phyloP scores from a whole-genome alignment of 495 filamentous ascomycete species.

The Talaromyces adpressus region DNA sequence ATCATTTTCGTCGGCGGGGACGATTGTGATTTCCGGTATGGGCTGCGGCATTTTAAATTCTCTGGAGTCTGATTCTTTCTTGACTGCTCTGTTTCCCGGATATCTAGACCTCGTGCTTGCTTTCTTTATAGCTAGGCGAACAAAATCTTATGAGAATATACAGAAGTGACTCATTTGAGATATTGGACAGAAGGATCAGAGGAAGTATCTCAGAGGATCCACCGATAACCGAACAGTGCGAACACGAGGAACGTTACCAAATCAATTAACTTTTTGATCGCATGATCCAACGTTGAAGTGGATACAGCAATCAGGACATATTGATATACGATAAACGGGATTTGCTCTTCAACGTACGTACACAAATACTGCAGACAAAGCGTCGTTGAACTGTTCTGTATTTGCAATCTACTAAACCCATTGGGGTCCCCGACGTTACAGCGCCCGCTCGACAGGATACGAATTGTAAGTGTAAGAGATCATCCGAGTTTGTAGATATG shows the following conservation, averaged over 20 bases:
- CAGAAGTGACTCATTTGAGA: not conserved
- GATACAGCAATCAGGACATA: not conserved
- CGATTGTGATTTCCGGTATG: conserved; percentile 1
- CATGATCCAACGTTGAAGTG: not conserved
- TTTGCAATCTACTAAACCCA: not conserved
- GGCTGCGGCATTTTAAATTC: not conserved
- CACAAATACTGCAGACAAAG: too few relatives aligned
- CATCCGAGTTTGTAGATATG: too few relatives aligned
- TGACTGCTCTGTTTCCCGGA: too few relatives aligned
- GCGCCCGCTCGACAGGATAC: too few relatives aligned
- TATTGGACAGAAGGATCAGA: not conserved
- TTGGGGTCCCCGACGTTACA: not conserved
- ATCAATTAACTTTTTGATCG: not conserved
- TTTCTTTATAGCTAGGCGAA: too few relatives aligned
- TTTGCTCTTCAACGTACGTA: too few relatives aligned
- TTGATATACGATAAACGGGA: not conserved
- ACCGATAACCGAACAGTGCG: not conserved
- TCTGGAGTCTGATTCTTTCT: not conserved
- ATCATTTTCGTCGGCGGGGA: conserved; percentile 5
- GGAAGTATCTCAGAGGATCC: not conserved
- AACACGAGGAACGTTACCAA: not conserved
- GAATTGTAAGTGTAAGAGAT: too few relatives aligned
- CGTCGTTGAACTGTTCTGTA: not conserved
- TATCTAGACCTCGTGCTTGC: too few relatives aligned
- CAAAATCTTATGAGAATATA: not conserved